Evolutionary conservation across 345 rosid genomes (phyloP).

Genomic region (Eutrema japonicum): DNA sequence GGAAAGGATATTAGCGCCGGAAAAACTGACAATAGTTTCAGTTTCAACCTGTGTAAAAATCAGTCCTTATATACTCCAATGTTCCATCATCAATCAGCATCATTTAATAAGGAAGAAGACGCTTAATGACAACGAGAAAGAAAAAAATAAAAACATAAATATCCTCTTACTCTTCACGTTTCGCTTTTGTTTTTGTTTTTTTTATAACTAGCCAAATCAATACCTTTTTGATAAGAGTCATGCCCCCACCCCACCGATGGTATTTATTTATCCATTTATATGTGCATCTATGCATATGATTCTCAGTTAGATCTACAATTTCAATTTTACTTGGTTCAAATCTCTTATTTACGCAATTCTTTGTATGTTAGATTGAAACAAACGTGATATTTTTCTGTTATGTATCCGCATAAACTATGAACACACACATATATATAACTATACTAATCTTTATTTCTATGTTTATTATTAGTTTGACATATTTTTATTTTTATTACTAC

Average conservation of each 20-base stretch:
- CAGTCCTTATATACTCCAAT: slow-evolving; percentile 14
- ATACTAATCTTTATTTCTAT: too few relatives aligned
- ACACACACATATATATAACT: neutral
- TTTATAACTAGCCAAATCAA: neutral
- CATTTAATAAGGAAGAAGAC: slow-evolving; percentile 1
- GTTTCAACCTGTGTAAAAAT: slow-evolving; percentile 13
- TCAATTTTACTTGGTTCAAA: slow-evolving; percentile 1
- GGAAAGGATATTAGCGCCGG: slow-evolving; percentile 2
- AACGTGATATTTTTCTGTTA: neutral
- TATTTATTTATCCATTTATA: neutral
- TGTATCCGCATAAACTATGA: neutral
- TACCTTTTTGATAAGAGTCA: neutral
- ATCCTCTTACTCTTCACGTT: slow-evolving; percentile 11
- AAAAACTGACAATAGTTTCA: slow-evolving; percentile 4
- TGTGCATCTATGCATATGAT: neutral
- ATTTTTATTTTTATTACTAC: too few relatives aligned
- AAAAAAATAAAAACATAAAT: neutral
- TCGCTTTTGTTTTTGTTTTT: slow-evolving; percentile 1
- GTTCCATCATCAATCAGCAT: slow-evolving; percentile 36
- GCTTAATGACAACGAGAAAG: slow-evolving; percentile 6
- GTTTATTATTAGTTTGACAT: too few relatives aligned
- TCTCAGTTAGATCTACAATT: neutral
- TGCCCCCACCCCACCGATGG: neutral
- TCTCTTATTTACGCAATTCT: neutral
- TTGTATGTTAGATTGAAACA: neutral